These are phyloP conservation scores for Eucalyptus polyanthemos DNA, from an alignment of 345 rosid genomes.

Conservation along the genomic window DNA sequence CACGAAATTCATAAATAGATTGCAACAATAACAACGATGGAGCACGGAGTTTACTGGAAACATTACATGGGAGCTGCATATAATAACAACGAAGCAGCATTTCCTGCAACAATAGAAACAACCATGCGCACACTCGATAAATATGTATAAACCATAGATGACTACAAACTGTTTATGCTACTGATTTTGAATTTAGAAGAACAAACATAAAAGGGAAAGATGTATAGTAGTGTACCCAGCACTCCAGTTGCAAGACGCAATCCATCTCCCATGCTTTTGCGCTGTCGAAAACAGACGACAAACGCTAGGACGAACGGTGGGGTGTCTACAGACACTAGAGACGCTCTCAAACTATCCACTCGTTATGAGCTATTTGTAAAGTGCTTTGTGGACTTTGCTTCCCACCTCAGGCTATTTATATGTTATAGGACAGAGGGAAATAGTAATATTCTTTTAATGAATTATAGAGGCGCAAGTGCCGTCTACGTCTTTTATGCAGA, in stretches of 20 bases:
- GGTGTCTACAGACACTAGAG: neutral
- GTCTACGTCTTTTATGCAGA: constrained; percentile 2
- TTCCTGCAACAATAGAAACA: constrained; percentile 39
- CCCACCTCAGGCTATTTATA: constrained; percentile 12
- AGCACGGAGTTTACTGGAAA: neutral
- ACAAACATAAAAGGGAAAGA: neutral
- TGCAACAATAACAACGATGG: neutral
- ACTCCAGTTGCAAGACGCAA: constrained; percentile 54
- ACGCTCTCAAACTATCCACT: neutral
- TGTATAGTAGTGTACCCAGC: constrained; percentile 23
- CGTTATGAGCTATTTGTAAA: neutral
- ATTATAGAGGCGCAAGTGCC: constrained; percentile 4
- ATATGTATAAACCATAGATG: neutral
- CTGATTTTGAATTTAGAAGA: neutral
- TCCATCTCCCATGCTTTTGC: constrained; percentile 24
- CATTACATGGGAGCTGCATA: constrained; percentile 67
- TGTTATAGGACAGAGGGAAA: neutral
- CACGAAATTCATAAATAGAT: too few species aligned
- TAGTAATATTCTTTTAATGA: neutral
- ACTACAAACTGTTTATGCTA: neutral
- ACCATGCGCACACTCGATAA: neutral
- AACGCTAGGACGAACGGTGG: neutral
- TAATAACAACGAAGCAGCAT: constrained; percentile 66
- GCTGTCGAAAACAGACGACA: neutral
- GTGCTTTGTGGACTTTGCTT: neutral